Evolutionary conservation across 2,329 filamentous ascomycete genomes (phyloP).

Genomic region (Coniosporium tulheliwenetii): DNA sequence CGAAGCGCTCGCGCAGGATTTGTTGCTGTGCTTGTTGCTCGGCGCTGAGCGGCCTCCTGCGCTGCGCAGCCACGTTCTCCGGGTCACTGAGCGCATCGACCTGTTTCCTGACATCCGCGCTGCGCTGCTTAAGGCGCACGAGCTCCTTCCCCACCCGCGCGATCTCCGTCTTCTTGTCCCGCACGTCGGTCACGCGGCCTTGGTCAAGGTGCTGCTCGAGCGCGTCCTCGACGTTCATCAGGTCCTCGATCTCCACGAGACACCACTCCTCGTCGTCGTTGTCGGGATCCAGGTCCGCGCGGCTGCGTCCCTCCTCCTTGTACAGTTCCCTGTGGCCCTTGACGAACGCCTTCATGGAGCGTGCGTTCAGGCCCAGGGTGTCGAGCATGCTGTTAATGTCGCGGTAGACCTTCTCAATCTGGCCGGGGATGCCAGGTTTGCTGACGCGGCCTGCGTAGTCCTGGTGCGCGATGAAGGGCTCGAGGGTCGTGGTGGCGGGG

Average conservation of each 20-base stretch:
- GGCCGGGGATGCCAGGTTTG: slow-evolving; percentile 26
- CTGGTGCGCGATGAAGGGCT: slow-evolving; percentile 48
- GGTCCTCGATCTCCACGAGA: slow-evolving; percentile 57
- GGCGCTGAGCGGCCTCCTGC: slow-evolving; percentile 60
- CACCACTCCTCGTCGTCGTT: slow-evolving; percentile 45
- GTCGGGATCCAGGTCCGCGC: slow-evolving; percentile 44
- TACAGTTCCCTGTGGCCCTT: slow-evolving; percentile 47
- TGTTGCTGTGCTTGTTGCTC: slow-evolving; percentile 75
- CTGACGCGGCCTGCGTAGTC: slow-evolving; percentile 24
- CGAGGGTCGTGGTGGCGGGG: slow-evolving; percentile 44
- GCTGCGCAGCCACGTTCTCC: slow-evolving; percentile 45
- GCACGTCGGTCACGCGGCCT: slow-evolving; percentile 51
- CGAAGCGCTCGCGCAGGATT: slow-evolving; percentile 63
- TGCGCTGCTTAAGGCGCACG: slow-evolving; percentile 55
- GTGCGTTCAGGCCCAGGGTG: slow-evolving; percentile 72
- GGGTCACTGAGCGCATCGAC: slow-evolving; percentile 55
- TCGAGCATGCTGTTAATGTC: slow-evolving; percentile 93
- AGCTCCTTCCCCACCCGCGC: slow-evolving; percentile 55
- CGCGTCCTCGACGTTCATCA: slow-evolving; percentile 35
- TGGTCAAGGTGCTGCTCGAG: slow-evolving; percentile 51
- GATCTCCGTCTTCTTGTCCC: slow-evolving; percentile 52
- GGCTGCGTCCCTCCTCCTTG: slow-evolving; percentile 38
- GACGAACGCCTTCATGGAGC: slow-evolving; percentile 45
- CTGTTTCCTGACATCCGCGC: slow-evolving; percentile 64
- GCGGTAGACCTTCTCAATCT: slow-evolving; percentile 44